Evolutionary conservation across 495 filamentous ascomycete genomes (phyloP).

Genomic region (Neurospora tetrasperma): DNA sequence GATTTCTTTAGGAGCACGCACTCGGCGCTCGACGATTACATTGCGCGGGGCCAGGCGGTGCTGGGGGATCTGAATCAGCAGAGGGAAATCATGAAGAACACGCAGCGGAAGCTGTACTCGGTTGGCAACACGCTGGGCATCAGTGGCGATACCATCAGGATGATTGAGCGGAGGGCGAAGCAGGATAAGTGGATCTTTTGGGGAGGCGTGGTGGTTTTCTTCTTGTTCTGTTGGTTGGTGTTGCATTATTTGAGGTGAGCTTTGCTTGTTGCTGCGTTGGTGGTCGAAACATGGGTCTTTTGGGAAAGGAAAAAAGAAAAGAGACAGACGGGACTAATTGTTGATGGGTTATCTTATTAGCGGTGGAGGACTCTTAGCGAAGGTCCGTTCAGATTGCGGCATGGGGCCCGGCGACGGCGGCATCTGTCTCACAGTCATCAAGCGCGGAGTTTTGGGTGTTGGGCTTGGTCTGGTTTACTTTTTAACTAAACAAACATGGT

Average conservation of each 20-base stretch:
- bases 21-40: slow-evolving; percentile 80
- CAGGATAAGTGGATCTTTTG: slow-evolving; percentile 99
- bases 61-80: slow-evolving; percentile 83
- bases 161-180: slow-evolving; percentile 81
- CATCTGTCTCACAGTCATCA: background rate
- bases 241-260: slow-evolving; percentile 67
- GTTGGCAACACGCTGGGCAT: slow-evolving; percentile 91
- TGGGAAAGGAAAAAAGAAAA: background rate
- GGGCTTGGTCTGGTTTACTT: background rate
- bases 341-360: background rate
- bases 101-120: slow-evolving; percentile 80
- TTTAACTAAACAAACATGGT: slow-evolving; percentile 1
- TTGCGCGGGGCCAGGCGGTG: slow-evolving; percentile 83
- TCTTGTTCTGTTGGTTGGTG: slow-evolving; percentile 83
- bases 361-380: background rate
- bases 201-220: slow-evolving; percentile 79
- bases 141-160: slow-evolving; percentile 90
- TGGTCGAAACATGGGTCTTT: background rate
- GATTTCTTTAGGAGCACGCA: slow-evolving; percentile 73
- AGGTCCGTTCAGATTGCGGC: background rate
- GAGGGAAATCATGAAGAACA: slow-evolving; percentile 87
- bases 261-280: background rate
- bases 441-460: background rate
- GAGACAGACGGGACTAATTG: background rate
- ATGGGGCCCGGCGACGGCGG: background rate